Base-by-base conservation (phyloP, 2,329 filamentous ascomycete genomes). In the Pyricularia sp. region DNA sequence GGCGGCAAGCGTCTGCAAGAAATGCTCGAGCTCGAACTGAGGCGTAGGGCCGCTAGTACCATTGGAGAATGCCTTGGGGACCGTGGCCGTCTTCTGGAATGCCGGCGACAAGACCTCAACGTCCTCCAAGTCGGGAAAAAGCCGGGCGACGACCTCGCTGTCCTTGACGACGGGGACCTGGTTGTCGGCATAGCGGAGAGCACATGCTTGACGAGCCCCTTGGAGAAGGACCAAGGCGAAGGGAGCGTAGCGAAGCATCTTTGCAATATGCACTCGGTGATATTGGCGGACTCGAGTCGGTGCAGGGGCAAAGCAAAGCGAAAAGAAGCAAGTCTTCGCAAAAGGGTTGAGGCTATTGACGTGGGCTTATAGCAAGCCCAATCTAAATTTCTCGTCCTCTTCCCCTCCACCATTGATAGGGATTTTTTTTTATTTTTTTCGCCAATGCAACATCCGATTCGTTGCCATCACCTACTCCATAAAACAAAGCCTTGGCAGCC, bases 161-260 rank as follows among this genome's bases (percentile, higher is more conserved):
- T 65, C 64, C 64, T 42, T 36, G 64, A 17, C 64, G 4, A 65
- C 64, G n/a, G 31, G 20, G 10, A 42, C 64, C 12, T 36, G 64
- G 64, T 65, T 65, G 64, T 65, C 64, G 3, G 64, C 64, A 31
- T 65, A 65, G n/a, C 36, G 31, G 2, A 65, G 64, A 25, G 64
- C 64, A 9, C 31, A n/a, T 14, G n/a, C 64, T n/a, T 36, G 64
- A 17, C 64, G n/a, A 6, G 31, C 64, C 26, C 64, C 64, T 10
- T 65, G 64, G 30, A 65, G 31, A 7, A 65, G 31, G 7, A 12
- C n/a, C 31, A 36, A 3, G 1, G 11, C 31, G 9, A 42, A 17
- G 7, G 64, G 12, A 36, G 31, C 26, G 7, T 26, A 28, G 14
- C 20, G 64, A 10, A 7, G 9, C 64, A 65, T 65, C 3, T 65